Conservation (phyloP, 140 eudicot genomes). For the Senecio squalidus region DNA sequence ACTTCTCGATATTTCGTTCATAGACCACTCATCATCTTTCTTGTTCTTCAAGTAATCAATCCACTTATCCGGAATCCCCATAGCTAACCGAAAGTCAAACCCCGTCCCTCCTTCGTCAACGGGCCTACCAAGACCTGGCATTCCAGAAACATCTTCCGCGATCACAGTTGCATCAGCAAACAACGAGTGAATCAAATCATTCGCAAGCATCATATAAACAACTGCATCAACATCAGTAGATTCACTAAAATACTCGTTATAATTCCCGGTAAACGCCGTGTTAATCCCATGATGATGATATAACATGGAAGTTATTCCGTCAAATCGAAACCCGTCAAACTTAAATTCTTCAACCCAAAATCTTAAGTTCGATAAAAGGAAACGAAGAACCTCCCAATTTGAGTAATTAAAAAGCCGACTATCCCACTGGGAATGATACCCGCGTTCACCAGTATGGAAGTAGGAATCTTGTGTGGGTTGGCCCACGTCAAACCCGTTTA, state of each 20-base stretch:
- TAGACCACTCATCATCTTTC: constrained; percentile 90
- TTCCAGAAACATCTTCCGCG: constrained; percentile 99
- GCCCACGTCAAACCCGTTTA: constrained; percentile 89
- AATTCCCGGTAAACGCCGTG: constrained; percentile 68
- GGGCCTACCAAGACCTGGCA: constrained; percentile 92
- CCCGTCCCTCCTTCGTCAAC: constrained; percentile 89
- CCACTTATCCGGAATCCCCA: constrained; percentile 99
- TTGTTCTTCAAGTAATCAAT: constrained; percentile 90
- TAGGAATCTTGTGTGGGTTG: constrained; percentile 88
- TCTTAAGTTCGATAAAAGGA: constrained; percentile 79
- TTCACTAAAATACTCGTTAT: constrained; percentile 80
- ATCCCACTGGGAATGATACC: constrained; percentile 92
- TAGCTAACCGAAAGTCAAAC: constrained; percentile 91
- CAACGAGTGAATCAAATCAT: constrained; percentile 55
- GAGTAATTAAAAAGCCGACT: constrained; percentile 88
- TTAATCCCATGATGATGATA: constrained; percentile 89
- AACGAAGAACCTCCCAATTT: constrained; percentile 97
- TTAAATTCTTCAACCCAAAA: constrained; percentile 90
- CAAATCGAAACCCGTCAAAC: constrained; percentile 96
- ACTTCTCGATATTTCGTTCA: constrained; percentile 66
- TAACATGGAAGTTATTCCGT: constrained; percentile 93
- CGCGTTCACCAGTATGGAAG: constrained; percentile 85
- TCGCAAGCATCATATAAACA: constrained; percentile 91
- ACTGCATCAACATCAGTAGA: constrained; percentile 91
- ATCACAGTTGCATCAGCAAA: constrained; percentile 75